Base-by-base conservation (phyloP, 1,284 basidiomycete species). In the Austropuccinia psidii region DNA sequence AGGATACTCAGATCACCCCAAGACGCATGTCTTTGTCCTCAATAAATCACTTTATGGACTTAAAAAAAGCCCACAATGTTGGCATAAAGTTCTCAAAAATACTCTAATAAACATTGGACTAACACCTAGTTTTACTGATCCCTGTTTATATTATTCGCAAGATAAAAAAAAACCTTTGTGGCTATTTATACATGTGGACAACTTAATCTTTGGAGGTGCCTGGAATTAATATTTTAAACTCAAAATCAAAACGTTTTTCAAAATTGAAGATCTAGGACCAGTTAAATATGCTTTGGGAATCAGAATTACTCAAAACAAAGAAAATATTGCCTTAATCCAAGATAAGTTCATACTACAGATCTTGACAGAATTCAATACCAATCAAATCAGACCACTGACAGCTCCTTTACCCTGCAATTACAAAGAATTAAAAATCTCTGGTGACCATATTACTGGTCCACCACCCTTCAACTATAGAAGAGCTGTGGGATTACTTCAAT, bases 1-100 rank as follows among this genome's bases (percentile, higher is more conserved):
- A 3, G 81, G 80, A 13, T 29, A 29, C 24, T 11, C 19, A 58
- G 29, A 8, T 15, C 11, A 7, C 19, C 9, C 50, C 24, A 45
- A n/a, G n/a, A n/a, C n/a, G 11, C n/a, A 45, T n/a, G n/a, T n/a
- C n/a, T n/a, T 45, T 45, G n/a, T 11, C 9, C 41, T 45, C n/a
- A 19, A 45, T 11, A 11, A 45, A 45, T 45, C 9, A 45, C n/a
- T 45, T 11, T 45, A 45, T 45, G 41, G 41, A 11, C 41, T 45
- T n/a, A 45, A 45, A 45, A 9, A 45, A 19, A 45, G 41, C 41
- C 41, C 41, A 9, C 41, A 11, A 19, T 45, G 41, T 45, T 45
- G 41, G 41, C n/a, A 45, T 11, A 45, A 45, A 45, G 9, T 9
- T n/a, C 9, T 45, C 41, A 45, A 45, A 45, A 11, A 45, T 45